Conservation (phyloP, 139 green algal genomes). For the Edaphochlamys debaryana region DNA sequence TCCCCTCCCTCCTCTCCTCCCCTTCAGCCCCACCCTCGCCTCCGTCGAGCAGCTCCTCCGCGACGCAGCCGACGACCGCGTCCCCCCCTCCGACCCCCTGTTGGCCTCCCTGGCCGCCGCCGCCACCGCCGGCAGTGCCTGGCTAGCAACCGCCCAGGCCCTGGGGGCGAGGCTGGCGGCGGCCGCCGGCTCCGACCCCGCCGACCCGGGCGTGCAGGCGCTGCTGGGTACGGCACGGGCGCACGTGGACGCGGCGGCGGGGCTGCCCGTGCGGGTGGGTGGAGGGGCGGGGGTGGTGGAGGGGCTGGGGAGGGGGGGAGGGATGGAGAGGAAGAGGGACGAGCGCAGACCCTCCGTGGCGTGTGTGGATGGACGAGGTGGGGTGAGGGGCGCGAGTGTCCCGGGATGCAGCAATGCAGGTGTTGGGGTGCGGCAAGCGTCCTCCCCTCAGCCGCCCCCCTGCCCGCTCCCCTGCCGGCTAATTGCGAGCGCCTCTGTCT, state of each 20-base stretch:
- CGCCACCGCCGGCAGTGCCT: background rate
- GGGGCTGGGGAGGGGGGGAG: too few species aligned
- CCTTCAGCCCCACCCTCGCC: background rate
- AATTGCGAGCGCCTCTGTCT: too few species aligned
- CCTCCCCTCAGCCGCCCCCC: too few species aligned
- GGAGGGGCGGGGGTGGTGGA: too few species aligned
- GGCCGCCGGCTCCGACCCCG: slow-evolving; percentile 31
- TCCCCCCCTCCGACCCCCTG: background rate
- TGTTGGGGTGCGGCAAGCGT: too few species aligned
- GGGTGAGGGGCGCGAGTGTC: too few species aligned
- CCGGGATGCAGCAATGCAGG: too few species aligned
- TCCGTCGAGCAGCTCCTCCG: background rate
- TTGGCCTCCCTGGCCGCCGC: background rate
- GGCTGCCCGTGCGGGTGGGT: slow-evolving; percentile 49
- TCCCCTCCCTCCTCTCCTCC: background rate
- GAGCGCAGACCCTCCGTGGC: too few species aligned
- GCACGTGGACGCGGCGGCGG: background rate
- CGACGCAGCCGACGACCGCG: background rate
- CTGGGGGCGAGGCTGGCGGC: slow-evolving; percentile 39
- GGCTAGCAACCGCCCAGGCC: slow-evolving; percentile 23
- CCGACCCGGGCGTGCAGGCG: background rate
- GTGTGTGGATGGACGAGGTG: too few species aligned
- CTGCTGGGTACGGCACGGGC: background rate
- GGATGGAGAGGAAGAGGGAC: too few species aligned
- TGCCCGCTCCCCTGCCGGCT: too few species aligned